These are phyloP conservation scores for Talaromyces stipitatus DNA, from an alignment of 495 filamentous ascomycete genomes.

Conservation along the genomic window DNA sequence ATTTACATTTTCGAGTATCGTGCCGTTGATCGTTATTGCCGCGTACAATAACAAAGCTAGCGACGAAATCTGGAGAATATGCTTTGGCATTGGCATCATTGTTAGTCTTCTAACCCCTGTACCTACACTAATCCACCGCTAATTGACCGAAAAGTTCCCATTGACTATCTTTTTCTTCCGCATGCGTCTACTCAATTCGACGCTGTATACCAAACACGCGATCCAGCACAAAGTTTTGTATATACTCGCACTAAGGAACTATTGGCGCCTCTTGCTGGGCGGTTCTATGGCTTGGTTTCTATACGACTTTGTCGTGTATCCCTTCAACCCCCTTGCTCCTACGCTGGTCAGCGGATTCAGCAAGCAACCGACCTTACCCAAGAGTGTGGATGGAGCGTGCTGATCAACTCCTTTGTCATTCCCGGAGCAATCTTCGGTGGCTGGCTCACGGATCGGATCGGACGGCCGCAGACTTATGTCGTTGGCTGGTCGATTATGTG, in stretches of 20 bases:
- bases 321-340: constrained; percentile 29
- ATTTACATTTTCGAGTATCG: too few relatives aligned
- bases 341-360: constrained; percentile 36
- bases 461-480: constrained; percentile 58
- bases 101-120: too few relatives aligned
- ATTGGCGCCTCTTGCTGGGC: constrained; percentile 30
- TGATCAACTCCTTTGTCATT: constrained; percentile 75
- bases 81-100: too few relatives aligned
- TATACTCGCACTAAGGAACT: constrained; percentile 24
- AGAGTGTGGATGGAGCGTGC: constrained; percentile 68
- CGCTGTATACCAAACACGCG: constrained; percentile 62
- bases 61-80: too few relatives aligned
- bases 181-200: constrained; percentile 41
- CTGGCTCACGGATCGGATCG: constrained; percentile 57
- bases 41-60: too few relatives aligned
- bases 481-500: constrained; percentile 54
- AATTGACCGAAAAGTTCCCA: too few relatives aligned
- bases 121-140: too few relatives aligned
- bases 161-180: constrained; percentile 34
- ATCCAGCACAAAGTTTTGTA: constrained; percentile 29
- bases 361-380: constrained; percentile 39
- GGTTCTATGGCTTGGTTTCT: constrained; percentile 31
- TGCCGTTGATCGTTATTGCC: too few relatives aligned
- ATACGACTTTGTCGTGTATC: constrained; percentile 35
- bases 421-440: constrained; percentile 67